A percentile compares a stretch with the other conserved stretches of the same genome.
These are phyloP conservation scores for Ceratocystis ficicola DNA, from an alignment of 2,329 filamentous ascomycete species.

Conservation along the genomic window DNA sequence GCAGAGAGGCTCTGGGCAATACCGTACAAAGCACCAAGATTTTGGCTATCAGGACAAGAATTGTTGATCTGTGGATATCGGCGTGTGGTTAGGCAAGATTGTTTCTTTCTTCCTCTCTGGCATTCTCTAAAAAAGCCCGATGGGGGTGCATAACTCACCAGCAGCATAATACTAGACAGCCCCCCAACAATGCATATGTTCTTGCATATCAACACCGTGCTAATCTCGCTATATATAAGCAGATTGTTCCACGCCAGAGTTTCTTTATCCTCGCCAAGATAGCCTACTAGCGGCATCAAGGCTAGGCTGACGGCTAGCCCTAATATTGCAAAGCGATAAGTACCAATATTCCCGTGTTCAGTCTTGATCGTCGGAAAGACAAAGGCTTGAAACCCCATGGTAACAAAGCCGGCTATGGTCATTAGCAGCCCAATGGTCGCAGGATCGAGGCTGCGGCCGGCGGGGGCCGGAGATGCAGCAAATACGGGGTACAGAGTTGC, in stretches of 20 bases:
- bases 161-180: constrained; percentile 72
- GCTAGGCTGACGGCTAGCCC: constrained; percentile 73
- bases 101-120: neutral
- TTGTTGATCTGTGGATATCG: constrained; percentile 16
- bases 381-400: constrained; percentile 81
- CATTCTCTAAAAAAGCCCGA: neutral
- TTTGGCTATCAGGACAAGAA: constrained; percentile 32
- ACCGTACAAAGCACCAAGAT: constrained; percentile 81
- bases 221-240: constrained; percentile 73
- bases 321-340: constrained; percentile 66
- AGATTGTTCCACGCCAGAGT: constrained; percentile 31
- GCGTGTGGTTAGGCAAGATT: neutral
- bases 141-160: constrained; percentile 44
- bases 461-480: constrained; percentile 59
- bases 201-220: constrained; percentile 68
- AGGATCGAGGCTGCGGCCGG: constrained; percentile 62
- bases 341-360: constrained; percentile 70
- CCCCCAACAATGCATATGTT: constrained; percentile 84
- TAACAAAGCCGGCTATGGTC: constrained; percentile 70
- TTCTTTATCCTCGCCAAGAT: constrained; percentile 41
- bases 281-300: constrained; percentile 81
- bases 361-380: constrained; percentile 69
- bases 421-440: constrained; percentile 74
- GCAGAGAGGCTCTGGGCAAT: constrained; percentile 89
- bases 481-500: constrained; percentile 95